These are phyloP conservation scores for Scutellaria baicalensis DNA, from an alignment of 257 asterid species.

Conservation along the genomic window DNA sequence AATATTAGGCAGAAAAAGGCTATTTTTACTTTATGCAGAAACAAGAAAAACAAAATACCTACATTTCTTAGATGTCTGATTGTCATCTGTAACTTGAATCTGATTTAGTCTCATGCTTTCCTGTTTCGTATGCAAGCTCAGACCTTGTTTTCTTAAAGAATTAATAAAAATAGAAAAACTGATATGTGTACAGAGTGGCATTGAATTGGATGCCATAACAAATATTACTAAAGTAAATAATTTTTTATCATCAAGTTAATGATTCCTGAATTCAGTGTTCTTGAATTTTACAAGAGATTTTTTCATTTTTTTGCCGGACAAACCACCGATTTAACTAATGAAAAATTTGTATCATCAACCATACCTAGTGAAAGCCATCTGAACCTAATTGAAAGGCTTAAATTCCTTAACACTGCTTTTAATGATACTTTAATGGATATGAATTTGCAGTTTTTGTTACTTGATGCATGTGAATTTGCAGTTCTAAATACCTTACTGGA, in stretches of 20 bases:
- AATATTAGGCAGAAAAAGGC: conserved; percentile 3
- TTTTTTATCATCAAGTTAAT: not conserved
- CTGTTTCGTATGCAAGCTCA: conserved; percentile 34
- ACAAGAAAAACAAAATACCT: conserved; percentile 19
- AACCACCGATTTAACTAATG: not conserved
- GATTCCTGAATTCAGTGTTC: not conserved
- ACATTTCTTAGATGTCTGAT: conserved; percentile 40
- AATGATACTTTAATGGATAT: too few relatives aligned
- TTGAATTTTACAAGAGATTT: not conserved
- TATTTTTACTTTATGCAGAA: not conserved
- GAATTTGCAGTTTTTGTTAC: not conserved
- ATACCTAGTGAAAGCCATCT: not conserved
- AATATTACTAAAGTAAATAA: not conserved
- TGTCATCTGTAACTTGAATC: conserved; percentile 26
- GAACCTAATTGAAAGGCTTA: not conserved
- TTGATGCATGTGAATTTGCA: not conserved
- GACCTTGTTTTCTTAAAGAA: conserved; percentile 6
- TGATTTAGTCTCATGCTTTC: conserved; percentile 24
- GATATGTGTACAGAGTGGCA: not conserved
- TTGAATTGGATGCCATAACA: not conserved
- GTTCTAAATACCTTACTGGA: not conserved
- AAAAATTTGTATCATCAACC: not conserved
- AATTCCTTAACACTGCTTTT: not conserved
- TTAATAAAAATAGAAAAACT: not conserved
- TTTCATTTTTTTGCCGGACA: not conserved